A percentile compares a stretch with the other conserved stretches of the same genome.
Conservation (phyloP, 2,329 filamentous ascomycete species). For the Ramularia collo-cygni region DNA sequence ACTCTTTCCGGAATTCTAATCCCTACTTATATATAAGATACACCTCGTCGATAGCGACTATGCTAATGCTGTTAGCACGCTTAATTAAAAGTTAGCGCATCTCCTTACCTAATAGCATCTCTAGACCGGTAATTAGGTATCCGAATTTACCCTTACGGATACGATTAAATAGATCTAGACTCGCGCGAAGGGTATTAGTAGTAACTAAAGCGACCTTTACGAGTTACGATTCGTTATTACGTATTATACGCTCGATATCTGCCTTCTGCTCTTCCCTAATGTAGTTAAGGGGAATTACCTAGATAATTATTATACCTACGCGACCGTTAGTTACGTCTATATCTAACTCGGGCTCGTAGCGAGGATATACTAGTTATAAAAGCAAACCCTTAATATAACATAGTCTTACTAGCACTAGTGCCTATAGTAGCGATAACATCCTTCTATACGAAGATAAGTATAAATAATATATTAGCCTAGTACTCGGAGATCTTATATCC, state of each 20-base stretch:
- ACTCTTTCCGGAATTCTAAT: neutral
- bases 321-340: too few relatives aligned
- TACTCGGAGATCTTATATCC: neutral
- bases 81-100: neutral
- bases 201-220: neutral
- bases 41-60: neutral
- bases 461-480: neutral
- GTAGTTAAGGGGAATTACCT: neutral
- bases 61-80: neutral
- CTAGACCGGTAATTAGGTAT: neutral
- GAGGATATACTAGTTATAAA: too few relatives aligned
- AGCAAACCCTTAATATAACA: neutral
- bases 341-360: too few relatives aligned
- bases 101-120: neutral
- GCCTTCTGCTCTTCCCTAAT: neutral
- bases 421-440: neutral
- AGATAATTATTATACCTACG: neutral
- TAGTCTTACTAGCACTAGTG: neutral
- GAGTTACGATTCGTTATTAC: neutral
- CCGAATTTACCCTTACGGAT: neutral
- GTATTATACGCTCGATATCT: neutral
- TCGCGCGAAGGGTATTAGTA: neutral
- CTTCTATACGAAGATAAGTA: constrained; percentile 1
- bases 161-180: neutral
- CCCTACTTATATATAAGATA: neutral